A percentile compares a stretch with the other conserved stretches of the same genome.
phyloP scores from a whole-genome alignment of 805 yeast genomes.

The Nakazawaea ernobii region DNA sequence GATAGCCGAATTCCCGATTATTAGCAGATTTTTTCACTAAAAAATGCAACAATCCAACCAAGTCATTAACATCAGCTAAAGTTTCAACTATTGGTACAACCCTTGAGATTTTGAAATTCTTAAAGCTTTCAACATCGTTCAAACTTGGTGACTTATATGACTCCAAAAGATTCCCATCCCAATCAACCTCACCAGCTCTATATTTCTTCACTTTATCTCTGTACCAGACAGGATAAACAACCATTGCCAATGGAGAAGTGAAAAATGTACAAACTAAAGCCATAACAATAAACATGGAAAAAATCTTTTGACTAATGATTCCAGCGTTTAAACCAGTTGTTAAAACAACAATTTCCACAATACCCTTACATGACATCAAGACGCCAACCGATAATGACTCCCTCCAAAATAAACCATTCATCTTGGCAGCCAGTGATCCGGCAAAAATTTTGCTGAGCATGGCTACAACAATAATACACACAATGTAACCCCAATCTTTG shows the following conservation, averaged over 20 bases:
- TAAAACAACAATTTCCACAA: constrained; percentile 76
- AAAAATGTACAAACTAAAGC: constrained; percentile 70
- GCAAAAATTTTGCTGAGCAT: constrained; percentile 63
- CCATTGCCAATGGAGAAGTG: constrained; percentile 70
- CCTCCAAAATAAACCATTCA: constrained; percentile 62
- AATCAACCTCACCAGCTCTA: constrained; percentile 21
- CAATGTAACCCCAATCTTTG: constrained; percentile 70
- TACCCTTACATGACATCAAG: constrained; percentile 85
- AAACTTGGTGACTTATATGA: background rate
- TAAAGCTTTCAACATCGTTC: constrained; percentile 8
- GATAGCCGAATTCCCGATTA: constrained; percentile 11
- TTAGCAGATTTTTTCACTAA: constrained; percentile 13
- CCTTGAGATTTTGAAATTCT: constrained; percentile 16
- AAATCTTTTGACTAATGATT: constrained; percentile 58
- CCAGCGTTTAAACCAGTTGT: constrained; percentile 68
- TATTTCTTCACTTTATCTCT: constrained; percentile 42
- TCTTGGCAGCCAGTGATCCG: constrained; percentile 58
- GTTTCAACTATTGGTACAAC: constrained; percentile 21
- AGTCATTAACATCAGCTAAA: constrained; percentile 24
- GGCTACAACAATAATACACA: constrained; percentile 65
- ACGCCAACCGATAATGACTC: constrained; percentile 74
- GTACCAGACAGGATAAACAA: constrained; percentile 56
- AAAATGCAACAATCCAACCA: constrained; percentile 23
- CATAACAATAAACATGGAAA: constrained; percentile 81
- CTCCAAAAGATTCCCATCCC: constrained; percentile 25